Percentiles rank a stretch among this genome's conserved stretches.
Evolutionary conservation across 495 filamentous ascomycete species (phyloP).

Genomic region (Lasiosphaeria ovina): DNA sequence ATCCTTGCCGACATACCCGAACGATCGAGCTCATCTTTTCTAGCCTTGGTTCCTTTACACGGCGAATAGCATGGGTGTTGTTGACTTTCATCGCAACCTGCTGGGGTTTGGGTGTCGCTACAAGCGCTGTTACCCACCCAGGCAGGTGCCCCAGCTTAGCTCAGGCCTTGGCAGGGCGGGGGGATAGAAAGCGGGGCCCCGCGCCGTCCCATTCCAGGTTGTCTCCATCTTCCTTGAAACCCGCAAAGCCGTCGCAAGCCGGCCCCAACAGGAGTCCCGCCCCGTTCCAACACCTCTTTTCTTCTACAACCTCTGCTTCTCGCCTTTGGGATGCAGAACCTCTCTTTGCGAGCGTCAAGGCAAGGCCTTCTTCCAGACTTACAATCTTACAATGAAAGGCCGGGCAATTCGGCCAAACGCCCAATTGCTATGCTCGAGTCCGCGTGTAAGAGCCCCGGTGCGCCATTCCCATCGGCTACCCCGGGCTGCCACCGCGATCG

Average conservation of each 20-base stretch:
- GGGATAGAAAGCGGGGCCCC: constrained; percentile 5
- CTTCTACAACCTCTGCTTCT: too few species aligned
- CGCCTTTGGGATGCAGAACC: constrained; percentile 6
- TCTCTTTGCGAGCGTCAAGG: not conserved
- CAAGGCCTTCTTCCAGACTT: not conserved
- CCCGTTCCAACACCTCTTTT: too few species aligned
- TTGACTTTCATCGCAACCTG: too few species aligned
- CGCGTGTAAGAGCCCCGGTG: not conserved
- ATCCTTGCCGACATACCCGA: too few species aligned
- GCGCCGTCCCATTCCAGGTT: not conserved
- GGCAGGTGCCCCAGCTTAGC: too few species aligned
- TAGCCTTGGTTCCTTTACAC: too few species aligned
- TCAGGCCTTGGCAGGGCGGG: not conserved
- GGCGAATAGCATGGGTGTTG: too few species aligned
- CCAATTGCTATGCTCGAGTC: constrained; percentile 6
- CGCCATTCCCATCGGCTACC: not conserved
- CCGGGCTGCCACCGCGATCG: not conserved
- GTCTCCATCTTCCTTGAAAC: not conserved
- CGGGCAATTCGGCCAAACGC: constrained; percentile 15
- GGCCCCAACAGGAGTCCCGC: not conserved
- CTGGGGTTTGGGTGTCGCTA: too few species aligned
- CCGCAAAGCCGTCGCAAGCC: constrained; percentile 36
- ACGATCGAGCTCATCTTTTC: too few species aligned
- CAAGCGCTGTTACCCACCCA: too few species aligned
- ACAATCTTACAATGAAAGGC: constrained; percentile 26